Conservation (phyloP, 2,329 filamentous ascomycete species). For the Stemphylium lycopersici region DNA sequence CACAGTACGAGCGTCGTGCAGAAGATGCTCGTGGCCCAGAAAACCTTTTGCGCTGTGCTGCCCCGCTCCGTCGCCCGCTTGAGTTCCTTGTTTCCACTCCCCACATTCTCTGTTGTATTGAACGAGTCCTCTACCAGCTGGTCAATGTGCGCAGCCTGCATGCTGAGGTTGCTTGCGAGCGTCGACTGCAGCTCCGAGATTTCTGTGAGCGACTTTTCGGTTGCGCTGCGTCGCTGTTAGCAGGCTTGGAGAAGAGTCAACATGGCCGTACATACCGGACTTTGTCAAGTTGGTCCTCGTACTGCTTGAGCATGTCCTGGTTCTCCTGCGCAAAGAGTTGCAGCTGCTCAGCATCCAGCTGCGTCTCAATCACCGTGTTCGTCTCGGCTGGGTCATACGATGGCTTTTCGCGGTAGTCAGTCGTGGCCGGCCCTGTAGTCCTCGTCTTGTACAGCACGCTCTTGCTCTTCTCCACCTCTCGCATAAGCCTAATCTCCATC, state of each 20-base stretch:
- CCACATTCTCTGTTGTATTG: conserved; percentile 83
- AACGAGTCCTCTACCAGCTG: conserved; percentile 85
- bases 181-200: conserved; percentile 92
- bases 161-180: conserved; percentile 81
- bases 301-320: conserved; percentile 88
- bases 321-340: conserved; percentile 96
- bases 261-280: conserved; percentile 70
- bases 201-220: conserved; percentile 88
- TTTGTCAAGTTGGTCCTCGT: conserved; percentile 92
- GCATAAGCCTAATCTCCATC: conserved; percentile 86
- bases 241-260: neutral
- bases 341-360: conserved; percentile 81
- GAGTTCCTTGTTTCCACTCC: conserved; percentile 87
- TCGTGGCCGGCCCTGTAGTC: conserved; percentile 35
- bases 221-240: conserved; percentile 64
- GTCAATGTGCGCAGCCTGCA: conserved; percentile 87
- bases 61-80: conserved; percentile 73
- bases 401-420: conserved; percentile 35
- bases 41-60: conserved; percentile 58
- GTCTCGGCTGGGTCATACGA: conserved; percentile 30
- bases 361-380: conserved; percentile 55
- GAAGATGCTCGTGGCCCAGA: conserved; percentile 54
- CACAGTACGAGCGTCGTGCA: conserved; percentile 56
- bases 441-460: conserved; percentile 78
- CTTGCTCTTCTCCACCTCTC: conserved; percentile 88